Percentiles rank a stretch among this genome's conserved stretches.
Conservation (phyloP, 2,329 filamentous ascomycete species). For the Myriosclerotinia duriaeana region DNA sequence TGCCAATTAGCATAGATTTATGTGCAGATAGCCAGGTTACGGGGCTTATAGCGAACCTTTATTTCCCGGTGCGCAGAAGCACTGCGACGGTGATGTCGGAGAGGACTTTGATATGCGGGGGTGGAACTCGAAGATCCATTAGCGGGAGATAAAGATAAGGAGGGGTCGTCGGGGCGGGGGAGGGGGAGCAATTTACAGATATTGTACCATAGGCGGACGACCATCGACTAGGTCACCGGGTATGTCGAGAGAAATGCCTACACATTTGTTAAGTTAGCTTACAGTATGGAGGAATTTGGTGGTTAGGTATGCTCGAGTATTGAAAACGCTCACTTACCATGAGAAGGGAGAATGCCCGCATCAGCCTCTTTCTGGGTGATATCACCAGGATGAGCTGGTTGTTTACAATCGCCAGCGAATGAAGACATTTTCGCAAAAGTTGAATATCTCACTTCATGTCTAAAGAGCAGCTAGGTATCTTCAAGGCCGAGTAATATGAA, state of each 20-base stretch:
- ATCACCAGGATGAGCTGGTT: slow-evolving; percentile 32
- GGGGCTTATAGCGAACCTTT: slow-evolving; percentile 43
- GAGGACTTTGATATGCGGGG: slow-evolving; percentile 52
- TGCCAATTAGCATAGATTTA: slow-evolving; percentile 9
- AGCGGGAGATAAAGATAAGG: slow-evolving; percentile 22
- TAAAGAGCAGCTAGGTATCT: slow-evolving; percentile 4
- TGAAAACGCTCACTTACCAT: slow-evolving; percentile 43
- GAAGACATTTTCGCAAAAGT: slow-evolving; percentile 29
- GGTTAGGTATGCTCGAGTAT: background rate
- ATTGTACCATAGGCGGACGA: slow-evolving; percentile 43
- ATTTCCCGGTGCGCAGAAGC: slow-evolving; percentile 60
- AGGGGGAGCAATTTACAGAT: slow-evolving; percentile 34
- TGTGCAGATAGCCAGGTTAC: background rate
- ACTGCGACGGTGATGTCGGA: slow-evolving; percentile 62
- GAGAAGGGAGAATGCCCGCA: slow-evolving; percentile 47
- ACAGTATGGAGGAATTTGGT: background rate
- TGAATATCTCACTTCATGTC: slow-evolving; percentile 24
- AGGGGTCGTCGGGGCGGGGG: background rate
- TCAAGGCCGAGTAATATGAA: slow-evolving; percentile 10
- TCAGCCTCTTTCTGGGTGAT: slow-evolving; percentile 35
- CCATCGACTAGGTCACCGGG: slow-evolving; percentile 42
- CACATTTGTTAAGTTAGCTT: slow-evolving; percentile 9
- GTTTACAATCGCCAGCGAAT: slow-evolving; percentile 24
- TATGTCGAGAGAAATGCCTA: slow-evolving; percentile 45
- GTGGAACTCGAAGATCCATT: slow-evolving; percentile 48